These are phyloP conservation scores for Amphirosellinia nigrospora DNA, from an alignment of 495 filamentous ascomycete species.

Conservation along the genomic window DNA sequence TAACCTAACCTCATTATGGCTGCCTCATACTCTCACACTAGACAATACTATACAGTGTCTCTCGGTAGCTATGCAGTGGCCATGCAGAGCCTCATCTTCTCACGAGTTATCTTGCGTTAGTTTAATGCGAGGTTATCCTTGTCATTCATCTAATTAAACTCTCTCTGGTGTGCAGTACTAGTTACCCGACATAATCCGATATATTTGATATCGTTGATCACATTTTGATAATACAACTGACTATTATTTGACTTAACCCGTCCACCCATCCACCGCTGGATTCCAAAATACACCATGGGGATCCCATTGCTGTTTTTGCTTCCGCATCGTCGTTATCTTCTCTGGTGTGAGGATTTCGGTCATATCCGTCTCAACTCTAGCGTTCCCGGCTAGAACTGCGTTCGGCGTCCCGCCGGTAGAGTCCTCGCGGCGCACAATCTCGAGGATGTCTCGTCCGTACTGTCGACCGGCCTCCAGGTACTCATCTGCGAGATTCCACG, in stretches of 20 bases:
- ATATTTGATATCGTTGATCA: background rate
- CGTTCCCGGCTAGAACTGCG: constrained; percentile 37
- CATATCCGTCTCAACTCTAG: constrained; percentile 33
- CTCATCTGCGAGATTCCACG: constrained; percentile 19
- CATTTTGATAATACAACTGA: background rate
- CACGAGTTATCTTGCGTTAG: background rate
- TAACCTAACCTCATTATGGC: too few species aligned
- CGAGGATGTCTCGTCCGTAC: constrained; percentile 28
- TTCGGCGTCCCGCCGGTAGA: constrained; percentile 30
- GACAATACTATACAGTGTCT: background rate
- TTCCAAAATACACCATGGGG: constrained; percentile 27
- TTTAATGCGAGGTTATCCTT: background rate
- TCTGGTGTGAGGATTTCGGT: constrained; percentile 35
- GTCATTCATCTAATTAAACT: background rate
- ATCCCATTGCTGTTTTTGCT: constrained; percentile 24
- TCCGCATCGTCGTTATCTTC: constrained; percentile 30
- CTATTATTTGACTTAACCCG: background rate
- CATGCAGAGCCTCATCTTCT: background rate
- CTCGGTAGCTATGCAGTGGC: background rate
- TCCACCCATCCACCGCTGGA: constrained; percentile 18
- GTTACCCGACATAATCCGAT: background rate
- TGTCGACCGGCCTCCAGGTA: constrained; percentile 10
- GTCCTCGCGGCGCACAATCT: constrained; percentile 32
- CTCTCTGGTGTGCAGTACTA: background rate
- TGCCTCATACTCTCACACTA: background rate